Evolutionary conservation across 345 rosid species (phyloP).

Genomic region (Eucalyptus curtisii): DNA sequence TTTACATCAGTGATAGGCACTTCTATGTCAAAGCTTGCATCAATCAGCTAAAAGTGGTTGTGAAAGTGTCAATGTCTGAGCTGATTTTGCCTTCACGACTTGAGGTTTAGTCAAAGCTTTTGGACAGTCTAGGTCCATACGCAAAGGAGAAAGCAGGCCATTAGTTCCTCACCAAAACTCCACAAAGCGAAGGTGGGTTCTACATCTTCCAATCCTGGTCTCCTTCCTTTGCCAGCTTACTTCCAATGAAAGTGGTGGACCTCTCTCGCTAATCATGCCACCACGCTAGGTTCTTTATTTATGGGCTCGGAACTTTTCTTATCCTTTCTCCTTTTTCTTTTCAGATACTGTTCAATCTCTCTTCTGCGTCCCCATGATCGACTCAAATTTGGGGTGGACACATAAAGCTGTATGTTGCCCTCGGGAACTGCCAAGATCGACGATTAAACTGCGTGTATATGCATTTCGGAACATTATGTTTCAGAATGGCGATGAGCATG

Average conservation of each 20-base stretch:
- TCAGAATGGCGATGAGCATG: neutral
- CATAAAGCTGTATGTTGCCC: neutral
- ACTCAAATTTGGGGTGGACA: neutral
- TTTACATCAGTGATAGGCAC: neutral
- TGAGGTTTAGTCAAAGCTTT: neutral
- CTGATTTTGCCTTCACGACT: neutral
- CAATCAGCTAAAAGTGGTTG: neutral
- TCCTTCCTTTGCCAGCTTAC: neutral
- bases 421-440: neutral
- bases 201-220: neutral
- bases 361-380: neutral
- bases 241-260: neutral
- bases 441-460: neutral
- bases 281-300: constrained; percentile 1
- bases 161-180: neutral
- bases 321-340: neutral
- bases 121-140: neutral
- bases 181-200: neutral
- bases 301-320: neutral
- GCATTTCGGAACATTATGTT: neutral
- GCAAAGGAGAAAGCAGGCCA: neutral
- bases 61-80: neutral
- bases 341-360: neutral
- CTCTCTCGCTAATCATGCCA: neutral
- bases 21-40: neutral